Evolutionary conservation across 495 filamentous ascomycete species (phyloP).

Genomic region (Aspergillus funiculosus): DNA sequence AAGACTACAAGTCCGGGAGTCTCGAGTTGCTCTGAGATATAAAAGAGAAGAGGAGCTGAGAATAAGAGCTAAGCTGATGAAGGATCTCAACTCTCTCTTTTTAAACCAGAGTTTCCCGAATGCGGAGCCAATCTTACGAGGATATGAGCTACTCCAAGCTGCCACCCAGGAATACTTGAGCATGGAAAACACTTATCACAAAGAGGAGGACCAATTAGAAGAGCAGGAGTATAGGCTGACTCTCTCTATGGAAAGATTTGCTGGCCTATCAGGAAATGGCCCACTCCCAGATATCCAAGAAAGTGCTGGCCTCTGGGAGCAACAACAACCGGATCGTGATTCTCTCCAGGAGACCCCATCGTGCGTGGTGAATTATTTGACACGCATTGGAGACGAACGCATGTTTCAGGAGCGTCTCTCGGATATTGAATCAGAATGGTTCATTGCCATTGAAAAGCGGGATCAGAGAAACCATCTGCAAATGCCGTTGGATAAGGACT

Average conservation of each 20-base stretch:
- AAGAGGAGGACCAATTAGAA: constrained; percentile 25
- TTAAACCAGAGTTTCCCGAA: background rate
- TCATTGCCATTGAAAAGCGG: constrained; percentile 18
- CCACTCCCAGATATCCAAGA: background rate
- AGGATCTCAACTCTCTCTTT: constrained; percentile 16
- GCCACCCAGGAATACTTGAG: constrained; percentile 17
- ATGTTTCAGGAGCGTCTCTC: constrained; percentile 25
- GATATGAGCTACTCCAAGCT: constrained; percentile 16
- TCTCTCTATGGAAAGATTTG: constrained; percentile 18
- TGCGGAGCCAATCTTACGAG: constrained; percentile 5
- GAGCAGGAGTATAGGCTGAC: constrained; percentile 22
- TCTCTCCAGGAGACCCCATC: constrained; percentile 2
- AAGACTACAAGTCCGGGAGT: constrained; percentile 4
- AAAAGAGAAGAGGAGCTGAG: constrained; percentile 12
- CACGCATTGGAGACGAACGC: constrained; percentile 24
- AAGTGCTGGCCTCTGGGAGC: background rate
- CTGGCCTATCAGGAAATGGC: background rate
- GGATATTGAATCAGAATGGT: constrained; percentile 23
- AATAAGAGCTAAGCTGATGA: constrained; percentile 5
- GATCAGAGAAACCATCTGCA: constrained; percentile 9
- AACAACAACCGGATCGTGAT: background rate
- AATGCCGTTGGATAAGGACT: constrained; percentile 21
- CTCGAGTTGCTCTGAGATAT: constrained; percentile 11
- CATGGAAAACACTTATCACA: constrained; percentile 24
- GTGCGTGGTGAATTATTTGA: constrained; percentile 21